Evolutionary conservation across 768 basidiomycete genomes (phyloP).

Genomic region (Macrolepiota fuliginosa): DNA sequence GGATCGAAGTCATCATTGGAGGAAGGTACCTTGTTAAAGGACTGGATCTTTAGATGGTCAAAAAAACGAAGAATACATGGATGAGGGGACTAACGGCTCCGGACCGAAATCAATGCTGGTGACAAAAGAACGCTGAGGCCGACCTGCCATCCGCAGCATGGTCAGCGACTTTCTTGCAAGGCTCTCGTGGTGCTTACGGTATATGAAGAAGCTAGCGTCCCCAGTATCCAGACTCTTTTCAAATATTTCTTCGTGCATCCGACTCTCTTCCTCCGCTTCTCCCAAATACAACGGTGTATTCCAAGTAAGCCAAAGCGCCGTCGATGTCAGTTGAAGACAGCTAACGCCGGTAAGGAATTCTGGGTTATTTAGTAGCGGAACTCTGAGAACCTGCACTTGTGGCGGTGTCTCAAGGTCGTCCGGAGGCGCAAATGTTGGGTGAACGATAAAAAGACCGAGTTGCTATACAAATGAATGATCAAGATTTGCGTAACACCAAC

Average conservation of each 20-base stretch:
- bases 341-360: constrained; percentile 31
- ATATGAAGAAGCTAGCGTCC: not conserved
- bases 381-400: constrained; percentile 11
- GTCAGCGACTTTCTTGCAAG: not conserved
- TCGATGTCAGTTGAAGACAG: constrained; percentile 56
- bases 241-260: not conserved
- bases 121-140: constrained; percentile 1
- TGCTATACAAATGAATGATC: constrained; percentile 16
- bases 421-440: constrained; percentile 10
- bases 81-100: not conserved
- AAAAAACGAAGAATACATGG: not conserved
- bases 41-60: not conserved
- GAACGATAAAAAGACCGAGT: constrained; percentile 23
- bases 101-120: constrained; percentile 5
- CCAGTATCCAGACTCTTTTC: not conserved
- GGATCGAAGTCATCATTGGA: not conserved
- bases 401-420: constrained; percentile 5
- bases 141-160: not conserved
- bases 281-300: not conserved
- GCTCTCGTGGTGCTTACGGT: not conserved
- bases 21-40: not conserved
- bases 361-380: constrained; percentile 26
- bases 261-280: not conserved
- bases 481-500: not conserved
- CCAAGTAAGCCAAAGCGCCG: constrained; percentile 50